Evolutionary conservation across 2,329 filamentous ascomycete genomes (phyloP).

Genomic region (Penicillium decumbens): DNA sequence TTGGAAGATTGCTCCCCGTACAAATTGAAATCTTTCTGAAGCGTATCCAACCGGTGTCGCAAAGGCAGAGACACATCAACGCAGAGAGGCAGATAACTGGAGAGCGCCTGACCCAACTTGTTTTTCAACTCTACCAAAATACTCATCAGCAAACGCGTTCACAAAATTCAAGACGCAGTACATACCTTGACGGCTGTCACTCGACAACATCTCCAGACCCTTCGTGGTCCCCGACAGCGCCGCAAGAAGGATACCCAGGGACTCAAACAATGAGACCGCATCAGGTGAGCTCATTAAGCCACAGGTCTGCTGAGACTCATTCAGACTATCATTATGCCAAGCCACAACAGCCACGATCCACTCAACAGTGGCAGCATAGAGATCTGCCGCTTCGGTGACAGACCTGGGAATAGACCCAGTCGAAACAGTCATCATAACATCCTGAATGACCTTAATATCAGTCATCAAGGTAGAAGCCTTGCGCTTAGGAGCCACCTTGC

Average conservation of each 20-base stretch:
- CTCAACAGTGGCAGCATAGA: slow-evolving; percentile 33
- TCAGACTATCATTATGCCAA: slow-evolving; percentile 31
- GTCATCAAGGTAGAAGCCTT: slow-evolving; percentile 38
- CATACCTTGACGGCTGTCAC: slow-evolving; percentile 33
- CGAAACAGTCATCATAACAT: slow-evolving; percentile 39
- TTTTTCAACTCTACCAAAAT: slow-evolving; percentile 32
- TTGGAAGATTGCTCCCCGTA: slow-evolving; percentile 42
- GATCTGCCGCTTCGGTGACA: slow-evolving; percentile 28
- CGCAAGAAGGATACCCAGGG: slow-evolving; percentile 40
- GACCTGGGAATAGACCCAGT: slow-evolving; percentile 31
- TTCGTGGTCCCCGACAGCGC: slow-evolving; percentile 36
- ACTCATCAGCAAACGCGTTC: not conserved
- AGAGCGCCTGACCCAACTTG: slow-evolving; percentile 38
- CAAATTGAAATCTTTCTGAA: slow-evolving; percentile 43
- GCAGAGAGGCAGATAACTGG: slow-evolving; percentile 40
- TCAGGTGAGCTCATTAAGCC: slow-evolving; percentile 36
- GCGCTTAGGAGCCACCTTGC: slow-evolving; percentile 3
- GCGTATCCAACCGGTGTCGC: slow-evolving; percentile 35
- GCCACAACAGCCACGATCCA: slow-evolving; percentile 39
- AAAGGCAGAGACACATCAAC: slow-evolving; percentile 38
- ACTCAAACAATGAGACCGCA: slow-evolving; percentile 40
- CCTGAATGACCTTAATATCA: slow-evolving; percentile 41
- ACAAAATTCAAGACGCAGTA: not conserved
- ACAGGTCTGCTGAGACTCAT: slow-evolving; percentile 25
- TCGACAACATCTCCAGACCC: slow-evolving; percentile 35